Conservation (phyloP, 805 yeast genomes). For the Candida anglica region DNA sequence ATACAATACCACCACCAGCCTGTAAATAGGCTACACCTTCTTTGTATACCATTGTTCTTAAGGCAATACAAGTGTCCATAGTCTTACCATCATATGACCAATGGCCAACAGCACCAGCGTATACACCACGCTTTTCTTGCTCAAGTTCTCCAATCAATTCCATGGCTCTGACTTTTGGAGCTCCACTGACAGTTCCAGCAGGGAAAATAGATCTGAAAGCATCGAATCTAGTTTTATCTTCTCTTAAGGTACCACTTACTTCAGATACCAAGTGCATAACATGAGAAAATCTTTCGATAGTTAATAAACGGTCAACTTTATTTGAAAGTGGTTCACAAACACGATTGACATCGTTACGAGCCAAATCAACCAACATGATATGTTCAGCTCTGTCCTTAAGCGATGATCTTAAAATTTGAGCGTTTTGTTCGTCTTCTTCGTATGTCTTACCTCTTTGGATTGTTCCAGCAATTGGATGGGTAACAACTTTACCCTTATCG, state of each 20-base stretch:
- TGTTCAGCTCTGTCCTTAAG: constrained; percentile 96
- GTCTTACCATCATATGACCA: constrained; percentile 95
- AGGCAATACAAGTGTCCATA: constrained; percentile 97
- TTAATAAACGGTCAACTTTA: constrained; percentile 80
- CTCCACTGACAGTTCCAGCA: constrained; percentile 98
- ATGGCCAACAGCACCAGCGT: constrained; percentile 98
- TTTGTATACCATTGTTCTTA: constrained; percentile 94
- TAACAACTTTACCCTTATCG: constrained; percentile 64
- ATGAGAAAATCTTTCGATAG: constrained; percentile 91
- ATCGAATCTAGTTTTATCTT: constrained; percentile 85
- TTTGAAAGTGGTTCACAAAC: constrained; percentile 87
- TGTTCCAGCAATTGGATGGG: constrained; percentile 99
- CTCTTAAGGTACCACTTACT: constrained; percentile 85
- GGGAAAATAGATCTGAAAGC: constrained; percentile 98
- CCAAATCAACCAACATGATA: constrained; percentile 96
- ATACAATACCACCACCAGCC: constrained; percentile 99
- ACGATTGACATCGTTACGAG: constrained; percentile 93
- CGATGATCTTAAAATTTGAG: constrained; percentile 67
- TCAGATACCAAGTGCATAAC: constrained; percentile 96
- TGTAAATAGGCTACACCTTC: constrained; percentile 89
- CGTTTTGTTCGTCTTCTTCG: constrained; percentile 87
- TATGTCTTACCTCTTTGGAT: constrained; percentile 84
- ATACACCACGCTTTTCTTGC: constrained; percentile 89
- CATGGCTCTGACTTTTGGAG: constrained; percentile 97
- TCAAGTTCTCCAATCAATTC: constrained; percentile 88